Percentiles rank a stretch among this genome's conserved stretches.
phyloP scores from a whole-genome alignment of 140 eudicot species.

The Senecio squalidus region DNA sequence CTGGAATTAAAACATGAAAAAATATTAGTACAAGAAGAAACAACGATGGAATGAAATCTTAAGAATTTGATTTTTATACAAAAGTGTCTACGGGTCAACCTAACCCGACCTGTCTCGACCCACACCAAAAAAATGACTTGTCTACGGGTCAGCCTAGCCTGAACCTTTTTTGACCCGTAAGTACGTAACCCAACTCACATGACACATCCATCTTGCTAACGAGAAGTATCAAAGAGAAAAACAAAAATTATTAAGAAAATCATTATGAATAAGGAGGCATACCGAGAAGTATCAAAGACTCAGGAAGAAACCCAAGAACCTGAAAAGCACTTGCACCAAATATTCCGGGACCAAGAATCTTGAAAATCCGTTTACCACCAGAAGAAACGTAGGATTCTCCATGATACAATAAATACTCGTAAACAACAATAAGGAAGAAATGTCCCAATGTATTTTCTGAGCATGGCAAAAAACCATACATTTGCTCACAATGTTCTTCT shows the following conservation, averaged over 20 bases:
- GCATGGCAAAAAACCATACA: constrained; percentile 65
- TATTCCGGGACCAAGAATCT: constrained; percentile 66
- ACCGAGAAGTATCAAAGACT: constrained; percentile 59
- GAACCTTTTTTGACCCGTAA: too few species aligned
- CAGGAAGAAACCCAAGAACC: constrained; percentile 45
- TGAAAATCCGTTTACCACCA: constrained; percentile 49
- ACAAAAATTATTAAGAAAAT: neutral
- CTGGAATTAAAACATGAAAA: constrained; percentile 29
- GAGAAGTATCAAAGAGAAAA: too few species aligned
- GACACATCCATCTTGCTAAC: too few species aligned
- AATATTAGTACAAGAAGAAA: neutral
- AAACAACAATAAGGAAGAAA: constrained; percentile 52
- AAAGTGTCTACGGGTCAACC: too few species aligned
- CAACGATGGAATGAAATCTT: too few species aligned
- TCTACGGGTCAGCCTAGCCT: too few species aligned
- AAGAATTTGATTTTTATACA: too few species aligned
- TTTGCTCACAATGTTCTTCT: constrained; percentile 46
- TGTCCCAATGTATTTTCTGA: constrained; percentile 40
- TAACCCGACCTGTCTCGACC: too few species aligned
- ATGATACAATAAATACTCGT: constrained; percentile 36
- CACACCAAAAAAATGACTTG: too few species aligned
- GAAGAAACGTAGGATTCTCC: constrained; percentile 40
- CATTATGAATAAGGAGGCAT: neutral
- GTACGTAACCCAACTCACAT: too few species aligned
- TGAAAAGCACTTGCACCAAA: constrained; percentile 65